Conservation (phyloP, 805 yeast species). For the Saccharomycopsis selenospora region DNA sequence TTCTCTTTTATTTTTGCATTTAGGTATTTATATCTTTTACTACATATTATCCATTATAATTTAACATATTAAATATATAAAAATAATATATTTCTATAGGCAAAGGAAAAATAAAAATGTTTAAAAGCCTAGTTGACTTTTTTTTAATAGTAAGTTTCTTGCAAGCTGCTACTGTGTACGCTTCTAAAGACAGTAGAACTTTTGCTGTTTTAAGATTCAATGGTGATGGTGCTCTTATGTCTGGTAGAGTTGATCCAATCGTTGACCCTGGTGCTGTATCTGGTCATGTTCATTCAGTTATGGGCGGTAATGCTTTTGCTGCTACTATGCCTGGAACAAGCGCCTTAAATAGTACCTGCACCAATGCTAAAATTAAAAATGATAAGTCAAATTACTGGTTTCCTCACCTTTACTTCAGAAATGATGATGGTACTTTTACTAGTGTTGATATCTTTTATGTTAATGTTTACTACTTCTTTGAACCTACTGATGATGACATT, state of each 20-base stretch:
- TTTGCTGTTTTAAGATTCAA: constrained; percentile 12
- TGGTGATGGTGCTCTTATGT: constrained; percentile 6
- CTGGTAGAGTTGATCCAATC: constrained; percentile 11
- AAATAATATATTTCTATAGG: too few species aligned
- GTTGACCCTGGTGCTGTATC: constrained; percentile 8
- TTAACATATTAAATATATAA: too few species aligned
- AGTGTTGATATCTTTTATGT: constrained; percentile 7
- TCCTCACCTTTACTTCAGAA: constrained; percentile 6
- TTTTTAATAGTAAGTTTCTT: too few species aligned
- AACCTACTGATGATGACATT: constrained; percentile 12
- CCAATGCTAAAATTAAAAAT: constrained; percentile 9
- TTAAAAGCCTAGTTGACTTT: too few species aligned
- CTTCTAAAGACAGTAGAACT: constrained; percentile 5
- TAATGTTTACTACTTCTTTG: constrained; percentile 15
- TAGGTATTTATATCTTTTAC: too few species aligned
- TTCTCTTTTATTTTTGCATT: too few species aligned
- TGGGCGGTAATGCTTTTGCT: constrained; percentile 12
- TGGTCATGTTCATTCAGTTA: constrained; percentile 7
- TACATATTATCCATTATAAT: too few species aligned
- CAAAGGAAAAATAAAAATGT: too few species aligned
- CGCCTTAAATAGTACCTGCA: constrained; percentile 10
- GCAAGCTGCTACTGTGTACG: too few species aligned
- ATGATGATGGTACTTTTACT: constrained; percentile 5
- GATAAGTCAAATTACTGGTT: constrained; percentile 15
- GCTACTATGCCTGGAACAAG: constrained; percentile 7